A percentile compares a stretch with the other conserved stretches of the same genome.
These are phyloP conservation scores for Rutstroemia sydowiana DNA, from an alignment of 2,329 filamentous ascomycete genomes.

Conservation along the genomic window DNA sequence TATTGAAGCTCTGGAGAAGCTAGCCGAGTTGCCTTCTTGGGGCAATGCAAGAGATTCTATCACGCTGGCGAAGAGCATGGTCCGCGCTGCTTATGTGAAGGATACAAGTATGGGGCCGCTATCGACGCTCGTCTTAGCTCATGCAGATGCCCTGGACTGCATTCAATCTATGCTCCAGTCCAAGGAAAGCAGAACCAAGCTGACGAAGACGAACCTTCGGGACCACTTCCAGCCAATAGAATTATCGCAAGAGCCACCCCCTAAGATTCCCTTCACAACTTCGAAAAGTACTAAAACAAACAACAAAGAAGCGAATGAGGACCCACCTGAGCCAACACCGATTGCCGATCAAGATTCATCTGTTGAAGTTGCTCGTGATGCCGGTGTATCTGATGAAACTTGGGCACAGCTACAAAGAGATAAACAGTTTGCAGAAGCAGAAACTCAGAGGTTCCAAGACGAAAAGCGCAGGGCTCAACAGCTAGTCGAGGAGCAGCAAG, in stretches of 20 bases:
- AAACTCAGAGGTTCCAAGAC: not conserved
- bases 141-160: constrained; percentile 15
- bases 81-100: constrained; percentile 26
- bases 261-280: not conserved
- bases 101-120: constrained; percentile 5
- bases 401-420: constrained; percentile 55
- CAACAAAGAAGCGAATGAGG: not conserved
- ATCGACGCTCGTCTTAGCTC: constrained; percentile 16
- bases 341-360: not conserved
- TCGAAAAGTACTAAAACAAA: not conserved
- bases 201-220: not conserved
- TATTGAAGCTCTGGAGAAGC: constrained; percentile 28
- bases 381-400: constrained; percentile 49
- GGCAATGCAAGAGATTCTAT: constrained; percentile 47
- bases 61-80: constrained; percentile 40
- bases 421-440: constrained; percentile 27
- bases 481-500: constrained; percentile 19
- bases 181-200: constrained; percentile 10
- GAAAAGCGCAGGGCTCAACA: constrained; percentile 12
- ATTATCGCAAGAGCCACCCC: not conserved
- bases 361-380: constrained; percentile 37
- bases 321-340: not conserved
- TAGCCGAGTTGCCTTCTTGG: constrained; percentile 38
- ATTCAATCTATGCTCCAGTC: constrained; percentile 21
- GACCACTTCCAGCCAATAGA: constrained; percentile 8